Percentiles rank a stretch among this genome's conserved stretches.
phyloP scores from a whole-genome alignment of 495 filamentous ascomycete genomes.

The Trichoderma erinaceum region DNA sequence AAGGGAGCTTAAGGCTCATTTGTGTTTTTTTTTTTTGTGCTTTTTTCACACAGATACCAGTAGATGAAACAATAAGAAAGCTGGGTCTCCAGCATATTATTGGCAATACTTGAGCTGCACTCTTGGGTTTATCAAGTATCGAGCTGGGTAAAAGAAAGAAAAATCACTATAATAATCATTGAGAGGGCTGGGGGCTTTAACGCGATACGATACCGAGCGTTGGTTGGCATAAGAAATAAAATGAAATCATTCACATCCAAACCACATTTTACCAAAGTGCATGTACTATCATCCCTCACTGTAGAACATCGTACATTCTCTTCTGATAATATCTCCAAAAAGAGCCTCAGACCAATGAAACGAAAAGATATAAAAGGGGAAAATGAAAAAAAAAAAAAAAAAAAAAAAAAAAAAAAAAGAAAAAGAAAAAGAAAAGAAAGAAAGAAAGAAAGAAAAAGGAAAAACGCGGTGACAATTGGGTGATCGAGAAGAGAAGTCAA shows the following conservation, averaged over 20 bases:
- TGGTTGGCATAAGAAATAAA: background rate
- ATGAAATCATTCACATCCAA: no score
- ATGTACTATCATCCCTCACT: no score
- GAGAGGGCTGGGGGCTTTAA: background rate
- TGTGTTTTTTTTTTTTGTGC: slow-evolving; percentile 6
- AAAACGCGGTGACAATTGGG: background rate
- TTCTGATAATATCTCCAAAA: no score
- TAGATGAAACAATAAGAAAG: slow-evolving; percentile 11
- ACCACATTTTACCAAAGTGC: no score
- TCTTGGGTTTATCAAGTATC: background rate
- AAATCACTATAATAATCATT: background rate
- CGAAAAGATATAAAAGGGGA: no score
- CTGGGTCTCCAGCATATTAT: background rate
- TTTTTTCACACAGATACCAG: slow-evolving; percentile 3
- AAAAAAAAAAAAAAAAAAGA: background rate
- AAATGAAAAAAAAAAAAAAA: no score
- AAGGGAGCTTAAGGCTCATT: background rate
- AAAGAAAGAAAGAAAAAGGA: background rate
- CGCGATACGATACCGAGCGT: background rate
- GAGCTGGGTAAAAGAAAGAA: background rate
- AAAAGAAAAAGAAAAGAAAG: background rate
- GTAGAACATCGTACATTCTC: no score
- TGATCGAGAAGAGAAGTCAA: background rate
- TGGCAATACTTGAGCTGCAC: background rate
- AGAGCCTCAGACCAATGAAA: no score